These are phyloP conservation scores for Synchytrium microbalum DNA, from an alignment of 371 early-diverging fungal genomes.

Conservation along the genomic window DNA sequence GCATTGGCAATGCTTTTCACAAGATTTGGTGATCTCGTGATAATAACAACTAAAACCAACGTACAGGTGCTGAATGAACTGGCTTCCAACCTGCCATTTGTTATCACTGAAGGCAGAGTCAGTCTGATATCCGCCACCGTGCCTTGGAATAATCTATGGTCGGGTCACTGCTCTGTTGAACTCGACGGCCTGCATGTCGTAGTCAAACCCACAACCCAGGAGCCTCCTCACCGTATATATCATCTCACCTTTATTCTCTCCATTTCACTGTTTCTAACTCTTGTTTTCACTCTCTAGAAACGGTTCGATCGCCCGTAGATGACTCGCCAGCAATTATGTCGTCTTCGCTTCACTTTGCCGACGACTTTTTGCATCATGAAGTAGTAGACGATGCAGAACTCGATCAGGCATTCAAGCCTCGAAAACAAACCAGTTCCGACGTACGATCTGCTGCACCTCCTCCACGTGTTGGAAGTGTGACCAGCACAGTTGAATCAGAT, in stretches of 20 bases:
- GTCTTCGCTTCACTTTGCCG: slow-evolving; percentile 81
- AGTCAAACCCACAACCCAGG: slow-evolving; percentile 41
- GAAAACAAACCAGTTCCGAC: background rate
- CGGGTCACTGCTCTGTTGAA: slow-evolving; percentile 64
- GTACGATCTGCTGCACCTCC: too few species aligned
- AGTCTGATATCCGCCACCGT: slow-evolving; percentile 62
- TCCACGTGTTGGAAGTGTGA: background rate
- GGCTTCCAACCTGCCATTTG: slow-evolving; percentile 56
- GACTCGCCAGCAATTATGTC: slow-evolving; percentile 65
- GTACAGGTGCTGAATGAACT: slow-evolving; percentile 69
- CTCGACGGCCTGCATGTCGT: slow-evolving; percentile 62
- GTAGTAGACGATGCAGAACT: slow-evolving; percentile 43
- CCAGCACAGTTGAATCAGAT: background rate
- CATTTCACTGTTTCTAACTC: too few species aligned
- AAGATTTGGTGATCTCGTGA: too few species aligned
- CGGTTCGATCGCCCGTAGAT: too few species aligned
- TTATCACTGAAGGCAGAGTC: slow-evolving; percentile 59
- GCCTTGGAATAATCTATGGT: slow-evolving; percentile 78
- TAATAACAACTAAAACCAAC: too few species aligned
- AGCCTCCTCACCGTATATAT: slow-evolving; percentile 30
- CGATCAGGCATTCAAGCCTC: too few species aligned
- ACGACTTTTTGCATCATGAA: slow-evolving; percentile 69
- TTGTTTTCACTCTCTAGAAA: too few species aligned
- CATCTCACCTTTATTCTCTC: too few species aligned
- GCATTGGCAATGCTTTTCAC: too few species aligned